These are phyloP conservation scores for Athelia psychrophila DNA, from an alignment of 1,284 basidiomycete species.

Conservation along the genomic window DNA sequence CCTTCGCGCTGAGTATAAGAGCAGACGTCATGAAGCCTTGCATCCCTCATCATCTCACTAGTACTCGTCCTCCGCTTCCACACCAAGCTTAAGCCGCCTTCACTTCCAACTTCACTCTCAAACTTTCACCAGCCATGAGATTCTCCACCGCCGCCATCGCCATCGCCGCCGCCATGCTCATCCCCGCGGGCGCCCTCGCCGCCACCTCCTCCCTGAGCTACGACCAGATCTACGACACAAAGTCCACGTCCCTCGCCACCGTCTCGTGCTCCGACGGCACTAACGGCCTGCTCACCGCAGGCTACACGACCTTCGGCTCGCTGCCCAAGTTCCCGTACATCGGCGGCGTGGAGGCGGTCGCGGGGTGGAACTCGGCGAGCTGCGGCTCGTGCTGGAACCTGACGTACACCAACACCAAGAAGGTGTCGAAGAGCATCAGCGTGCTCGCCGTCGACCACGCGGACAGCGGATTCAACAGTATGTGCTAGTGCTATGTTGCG, in stretches of 20 bases:
- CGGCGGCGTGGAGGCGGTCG: conserved; percentile 38
- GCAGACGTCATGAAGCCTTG: too few species aligned
- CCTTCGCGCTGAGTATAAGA: too few species aligned
- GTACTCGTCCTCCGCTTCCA: too few species aligned
- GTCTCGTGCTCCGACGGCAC: conserved; percentile 49
- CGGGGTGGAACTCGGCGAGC: conserved; percentile 38
- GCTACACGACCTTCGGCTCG: conserved; percentile 36
- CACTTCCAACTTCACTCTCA: too few species aligned
- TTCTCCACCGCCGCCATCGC: conserved; percentile 13
- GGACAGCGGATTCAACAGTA: conserved; percentile 36
- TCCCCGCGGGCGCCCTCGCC: conserved; percentile 20
- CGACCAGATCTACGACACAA: conserved; percentile 40
- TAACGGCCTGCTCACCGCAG: conserved; percentile 23
- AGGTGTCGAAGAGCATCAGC: conserved; percentile 28
- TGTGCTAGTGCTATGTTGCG: too few species aligned
- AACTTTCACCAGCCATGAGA: conserved; percentile 30
- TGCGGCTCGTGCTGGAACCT: conserved; percentile 53
- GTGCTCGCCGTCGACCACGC: conserved; percentile 40
- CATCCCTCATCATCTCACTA: too few species aligned
- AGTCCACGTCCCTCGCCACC: conserved; percentile 26
- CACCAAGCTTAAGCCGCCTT: too few species aligned
- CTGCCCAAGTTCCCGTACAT: conserved; percentile 42
- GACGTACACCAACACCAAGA: conserved; percentile 32
- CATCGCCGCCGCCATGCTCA: conserved; percentile 16
- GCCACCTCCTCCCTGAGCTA: conserved; percentile 33